Base-by-base conservation (phyloP, 2,329 filamentous ascomycete species). In the Ilyonectria robusta region DNA sequence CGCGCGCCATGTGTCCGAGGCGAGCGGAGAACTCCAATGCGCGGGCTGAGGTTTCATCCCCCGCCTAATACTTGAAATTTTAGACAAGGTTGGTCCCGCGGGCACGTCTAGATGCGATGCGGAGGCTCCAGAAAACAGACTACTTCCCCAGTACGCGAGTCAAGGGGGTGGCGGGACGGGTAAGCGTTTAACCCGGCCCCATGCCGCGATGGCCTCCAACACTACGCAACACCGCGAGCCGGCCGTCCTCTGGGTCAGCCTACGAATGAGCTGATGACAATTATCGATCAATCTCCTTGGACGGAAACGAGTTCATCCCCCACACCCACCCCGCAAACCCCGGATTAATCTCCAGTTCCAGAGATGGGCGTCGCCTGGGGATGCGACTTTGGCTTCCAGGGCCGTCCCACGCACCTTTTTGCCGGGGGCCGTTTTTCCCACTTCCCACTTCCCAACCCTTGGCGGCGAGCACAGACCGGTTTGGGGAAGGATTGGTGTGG, bases 251-350 rank as follows among this genome's bases (percentile, higher is more conserved):
- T 40, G 35, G 35, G 50, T 66, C 26, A 48, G 42, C 47, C 50
- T n/a, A 59, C 61, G 44, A 53, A 61, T 58, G 57, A 61, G 59
- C 48, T 62, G 69, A 72, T 66, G 62, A 68, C 64, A 70, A 70
- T 67, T 67, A 37, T 65, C 42, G 37, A 62, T 67, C 59, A 65
- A 51, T 60, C 61, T 67, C 55, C 59, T 70, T 70, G 31, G 65
- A 64, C 72, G 74, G 74, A 76, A 73, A 64, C 67, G 55, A 71
- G 61, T 76, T 76, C 74, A 73, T 75, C 74, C 74, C 74, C 74
- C 74, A 68, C 74, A 75, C 62, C 63, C 63, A 73, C 74, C 74
- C 74, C 70, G 72, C 72, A 75, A 75, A 74, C 74, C 74, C 74
- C 67, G 71, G 75, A 72, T 75, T 47, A 26, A 56, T 63, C 72